Conservation (phyloP, 208 protist genomes). For the Trypanosoma grayi region DNA sequence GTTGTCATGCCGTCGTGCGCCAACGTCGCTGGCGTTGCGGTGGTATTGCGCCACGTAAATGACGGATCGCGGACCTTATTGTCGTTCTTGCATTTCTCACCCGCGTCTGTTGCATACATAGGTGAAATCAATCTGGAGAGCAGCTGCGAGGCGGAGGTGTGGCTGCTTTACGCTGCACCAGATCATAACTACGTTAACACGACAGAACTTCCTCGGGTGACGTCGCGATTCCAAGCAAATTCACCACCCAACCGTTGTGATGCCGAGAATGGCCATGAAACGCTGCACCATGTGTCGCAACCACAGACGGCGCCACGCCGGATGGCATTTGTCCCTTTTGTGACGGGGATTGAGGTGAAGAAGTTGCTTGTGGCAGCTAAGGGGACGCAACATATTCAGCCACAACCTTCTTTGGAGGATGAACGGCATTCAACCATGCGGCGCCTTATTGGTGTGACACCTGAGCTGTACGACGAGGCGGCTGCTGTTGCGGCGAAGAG, state of each 20-base stretch:
- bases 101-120: constrained; percentile 39
- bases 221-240: background rate
- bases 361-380: constrained; percentile 35
- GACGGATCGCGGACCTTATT: constrained; percentile 34
- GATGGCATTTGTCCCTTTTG: constrained; percentile 52
- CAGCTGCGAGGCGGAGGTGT: constrained; percentile 60
- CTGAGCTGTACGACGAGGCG: constrained; percentile 46
- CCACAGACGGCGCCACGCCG: constrained; percentile 1
- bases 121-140: constrained; percentile 36
- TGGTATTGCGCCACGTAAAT: constrained; percentile 30
- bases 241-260: background rate
- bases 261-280: background rate
- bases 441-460: constrained; percentile 64
- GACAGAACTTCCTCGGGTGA: constrained; percentile 24
- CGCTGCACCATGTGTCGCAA: background rate
- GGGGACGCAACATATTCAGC: constrained; percentile 38
- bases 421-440: constrained; percentile 56
- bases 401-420: constrained; percentile 49
- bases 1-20: constrained; percentile 80
- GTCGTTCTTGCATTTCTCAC: constrained; percentile 53
- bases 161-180: constrained; percentile 78
- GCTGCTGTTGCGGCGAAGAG: constrained; percentile 25
- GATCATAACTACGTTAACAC: constrained; percentile 72
- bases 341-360: constrained; percentile 71
- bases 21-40: constrained; percentile 71